Conservation (phyloP, 2,329 filamentous ascomycete species). For the Calonectria henricotiae region DNA sequence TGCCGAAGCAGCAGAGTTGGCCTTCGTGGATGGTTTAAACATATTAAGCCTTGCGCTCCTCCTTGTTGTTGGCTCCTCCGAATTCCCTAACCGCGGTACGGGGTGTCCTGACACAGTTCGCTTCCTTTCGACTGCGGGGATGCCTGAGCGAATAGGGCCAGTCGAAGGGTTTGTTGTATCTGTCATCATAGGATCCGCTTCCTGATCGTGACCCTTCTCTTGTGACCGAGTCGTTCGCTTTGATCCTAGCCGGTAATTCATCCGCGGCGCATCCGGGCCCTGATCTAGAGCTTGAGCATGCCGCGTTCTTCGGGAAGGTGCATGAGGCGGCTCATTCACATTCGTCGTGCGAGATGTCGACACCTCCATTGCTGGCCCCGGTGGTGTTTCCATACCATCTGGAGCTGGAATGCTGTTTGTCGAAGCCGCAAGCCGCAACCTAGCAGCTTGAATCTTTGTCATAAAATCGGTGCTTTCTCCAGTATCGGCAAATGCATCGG, state of each 20-base stretch:
- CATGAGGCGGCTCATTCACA: slow-evolving; percentile 67
- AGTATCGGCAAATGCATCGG: slow-evolving; percentile 60
- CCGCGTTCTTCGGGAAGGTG: slow-evolving; percentile 69
- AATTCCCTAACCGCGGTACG: slow-evolving; percentile 67
- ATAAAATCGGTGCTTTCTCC: slow-evolving; percentile 70
- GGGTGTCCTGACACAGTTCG: slow-evolving; percentile 92
- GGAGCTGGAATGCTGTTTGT: slow-evolving; percentile 60
- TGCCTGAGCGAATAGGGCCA: slow-evolving; percentile 59
- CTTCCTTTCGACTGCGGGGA: slow-evolving; percentile 79
- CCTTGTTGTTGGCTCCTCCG: slow-evolving; percentile 74
- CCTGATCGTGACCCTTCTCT: slow-evolving; percentile 57
- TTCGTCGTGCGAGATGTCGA: slow-evolving; percentile 48
- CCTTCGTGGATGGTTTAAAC: slow-evolving; percentile 80
- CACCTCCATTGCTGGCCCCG: slow-evolving; percentile 50
- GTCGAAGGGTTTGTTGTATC: slow-evolving; percentile 61
- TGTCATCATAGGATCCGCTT: slow-evolving; percentile 60
- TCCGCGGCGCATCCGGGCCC: slow-evolving; percentile 74
- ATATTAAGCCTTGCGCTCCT: slow-evolving; percentile 81
- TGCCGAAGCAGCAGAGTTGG: slow-evolving; percentile 72
- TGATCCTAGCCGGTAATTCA: slow-evolving; percentile 71
- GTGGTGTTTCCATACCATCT: slow-evolving; percentile 77
- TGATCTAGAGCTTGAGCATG: slow-evolving; percentile 69
- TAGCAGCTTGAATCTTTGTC: slow-evolving; percentile 70
- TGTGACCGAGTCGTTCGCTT: slow-evolving; percentile 61
- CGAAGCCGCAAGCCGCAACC: slow-evolving; percentile 63